Percentiles rank a stretch among this genome's conserved stretches.
Conservation (phyloP, 2,329 filamentous ascomycete genomes). For the Phialophora expanda region DNA sequence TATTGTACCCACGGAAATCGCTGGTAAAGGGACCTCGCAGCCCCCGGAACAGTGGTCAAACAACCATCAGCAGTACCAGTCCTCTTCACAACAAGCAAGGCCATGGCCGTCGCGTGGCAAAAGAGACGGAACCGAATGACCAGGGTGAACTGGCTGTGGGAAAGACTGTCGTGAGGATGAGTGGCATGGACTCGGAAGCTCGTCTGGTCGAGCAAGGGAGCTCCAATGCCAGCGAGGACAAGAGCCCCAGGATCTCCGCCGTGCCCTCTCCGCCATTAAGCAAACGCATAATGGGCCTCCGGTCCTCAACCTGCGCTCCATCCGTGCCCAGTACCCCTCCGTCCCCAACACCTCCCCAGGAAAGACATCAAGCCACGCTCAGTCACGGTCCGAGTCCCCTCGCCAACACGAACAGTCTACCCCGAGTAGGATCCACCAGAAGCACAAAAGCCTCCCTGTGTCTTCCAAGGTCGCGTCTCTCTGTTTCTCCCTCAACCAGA, state of each 20-base stretch:
- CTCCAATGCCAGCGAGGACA: not conserved
- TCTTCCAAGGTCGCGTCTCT: constrained; percentile 12
- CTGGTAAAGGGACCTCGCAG: constrained; percentile 34
- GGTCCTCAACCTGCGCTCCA: constrained; percentile 18
- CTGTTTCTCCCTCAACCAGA: constrained; percentile 22
- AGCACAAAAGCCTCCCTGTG: not conserved
- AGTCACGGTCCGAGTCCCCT: constrained; percentile 29
- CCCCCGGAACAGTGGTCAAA: constrained; percentile 35
- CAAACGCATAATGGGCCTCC: constrained; percentile 25
- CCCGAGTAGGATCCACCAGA: not conserved
- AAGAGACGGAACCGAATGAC: constrained; percentile 5
- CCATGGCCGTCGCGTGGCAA: constrained; percentile 24
- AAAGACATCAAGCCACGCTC: constrained; percentile 5
- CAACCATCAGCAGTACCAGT: constrained; percentile 31
- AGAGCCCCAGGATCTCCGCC: constrained; percentile 9
- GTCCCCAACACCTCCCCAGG: constrained; percentile 20
- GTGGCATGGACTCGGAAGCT: constrained; percentile 38
- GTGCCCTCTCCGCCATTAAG: constrained; percentile 21
- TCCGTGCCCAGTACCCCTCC: constrained; percentile 26
- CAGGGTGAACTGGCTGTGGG: constrained; percentile 43
- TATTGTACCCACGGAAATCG: constrained; percentile 28
- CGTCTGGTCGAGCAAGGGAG: not conserved
- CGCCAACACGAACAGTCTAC: not conserved
- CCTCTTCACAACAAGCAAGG: constrained; percentile 33
- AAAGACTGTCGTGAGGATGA: constrained; percentile 42